Evolutionary conservation across 495 filamentous ascomycete genomes (phyloP), one percentile per base, ranked within the genome.

Genomic region (Lophiotrema nucula): DNA sequence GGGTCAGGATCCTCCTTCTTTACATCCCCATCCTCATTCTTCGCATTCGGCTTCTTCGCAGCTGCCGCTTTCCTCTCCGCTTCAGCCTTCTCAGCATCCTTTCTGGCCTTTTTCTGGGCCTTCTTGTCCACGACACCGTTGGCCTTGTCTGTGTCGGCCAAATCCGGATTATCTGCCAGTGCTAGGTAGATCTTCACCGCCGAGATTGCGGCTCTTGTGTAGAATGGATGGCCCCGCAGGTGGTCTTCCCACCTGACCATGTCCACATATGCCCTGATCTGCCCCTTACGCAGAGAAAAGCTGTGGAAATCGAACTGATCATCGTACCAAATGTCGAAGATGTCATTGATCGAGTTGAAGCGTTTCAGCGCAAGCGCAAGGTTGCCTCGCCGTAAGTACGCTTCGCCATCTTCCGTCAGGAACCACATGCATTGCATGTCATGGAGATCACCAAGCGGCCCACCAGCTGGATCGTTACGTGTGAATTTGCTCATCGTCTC

Each of bases 371-470:
- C 92, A 57, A 96, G 80, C 1, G 85, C 88, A 41, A 90, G 74
- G 64, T 91, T 89, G 61, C 83, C 83, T 70, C 92, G 89, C 22
- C 93, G 87, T 49, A 88, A 72, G 70, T 92, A 93, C 0, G 92
- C 82, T 73, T 96, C 88, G 24, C 89, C 93, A 71, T 97, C 95
- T 73, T 99, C 93, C 19, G 88, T 92, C 62, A 97, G 72, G 71
- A 86, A 99, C 93, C 93, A 99, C 58, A 96, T 84, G 67, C 95
- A 96, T 71, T 99, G 93, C 95, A 99, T 97, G 59, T 99, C 93
- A 51, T 90, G 84, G 16, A 99, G 82, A 72, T 99, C 93, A 37
- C 87, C 88, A 27, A 97, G 72, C 23, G 93, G 86, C 1, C 93
- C 95, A 13, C 90, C 92, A 12, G 85, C 81, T 4, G 90, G 88